Percentiles rank a stretch among this genome's conserved stretches.
Evolutionary conservation across 257 asterid species (phyloP).

Genomic region (Ballota nigra): DNA sequence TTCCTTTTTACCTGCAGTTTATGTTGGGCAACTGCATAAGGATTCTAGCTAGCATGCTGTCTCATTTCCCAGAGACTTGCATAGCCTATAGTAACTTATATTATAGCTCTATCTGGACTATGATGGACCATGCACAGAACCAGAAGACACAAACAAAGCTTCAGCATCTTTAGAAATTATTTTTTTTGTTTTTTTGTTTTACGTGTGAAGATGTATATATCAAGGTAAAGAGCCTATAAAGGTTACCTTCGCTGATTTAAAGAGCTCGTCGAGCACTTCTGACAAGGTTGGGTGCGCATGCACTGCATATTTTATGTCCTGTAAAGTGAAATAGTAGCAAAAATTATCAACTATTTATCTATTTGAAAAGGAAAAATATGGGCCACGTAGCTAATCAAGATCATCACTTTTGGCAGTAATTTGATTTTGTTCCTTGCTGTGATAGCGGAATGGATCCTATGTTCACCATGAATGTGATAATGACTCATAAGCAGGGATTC

Average conservation of each 20-base stretch:
- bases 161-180: neutral
- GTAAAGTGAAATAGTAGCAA: constrained; percentile 33
- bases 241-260: constrained; percentile 81
- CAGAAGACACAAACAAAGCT: neutral
- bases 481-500: too few relatives aligned
- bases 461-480: too few relatives aligned
- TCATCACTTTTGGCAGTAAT: neutral
- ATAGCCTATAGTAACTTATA: constrained; percentile 14
- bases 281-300: constrained; percentile 98
- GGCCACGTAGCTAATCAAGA: neutral
- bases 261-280: constrained; percentile 90
- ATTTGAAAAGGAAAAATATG: constrained; percentile 5
- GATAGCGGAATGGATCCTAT: too few relatives aligned
- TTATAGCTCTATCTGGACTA: constrained; percentile 4
- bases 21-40: constrained; percentile 37
- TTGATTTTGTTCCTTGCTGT: neutral
- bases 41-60: constrained; percentile 27
- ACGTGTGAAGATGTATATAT: neutral
- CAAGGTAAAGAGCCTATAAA: neutral
- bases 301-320: constrained; percentile 89
- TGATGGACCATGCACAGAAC: neutral
- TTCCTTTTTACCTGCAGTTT: constrained; percentile 50
- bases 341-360: constrained; percentile 20
- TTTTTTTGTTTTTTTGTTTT: neutral
- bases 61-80: constrained; percentile 25